A percentile compares a stretch with the other conserved stretches of the same genome.
Evolutionary conservation across 495 filamentous ascomycete genomes (phyloP).

Genomic region (Hypoxylon lenormandii): DNA sequence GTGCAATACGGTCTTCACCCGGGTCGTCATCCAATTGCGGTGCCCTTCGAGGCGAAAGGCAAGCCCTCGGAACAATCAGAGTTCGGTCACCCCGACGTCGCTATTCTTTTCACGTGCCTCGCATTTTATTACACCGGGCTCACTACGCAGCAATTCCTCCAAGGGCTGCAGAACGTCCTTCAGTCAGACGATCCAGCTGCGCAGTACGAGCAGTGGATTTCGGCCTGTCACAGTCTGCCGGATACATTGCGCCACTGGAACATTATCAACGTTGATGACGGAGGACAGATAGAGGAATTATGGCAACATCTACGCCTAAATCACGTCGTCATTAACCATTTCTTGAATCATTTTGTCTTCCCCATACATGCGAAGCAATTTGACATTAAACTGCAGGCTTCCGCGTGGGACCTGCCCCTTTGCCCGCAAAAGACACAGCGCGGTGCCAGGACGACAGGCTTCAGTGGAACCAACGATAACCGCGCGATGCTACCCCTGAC

Average conservation of each 20-base stretch:
- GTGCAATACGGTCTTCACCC: constrained; percentile 61
- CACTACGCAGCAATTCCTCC: constrained; percentile 53
- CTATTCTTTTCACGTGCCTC: constrained; percentile 66
- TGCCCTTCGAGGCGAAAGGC: constrained; percentile 65
- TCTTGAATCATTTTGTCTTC: constrained; percentile 67
- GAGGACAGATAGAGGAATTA: constrained; percentile 58
- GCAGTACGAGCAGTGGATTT: constrained; percentile 63
- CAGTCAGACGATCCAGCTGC: constrained; percentile 65
- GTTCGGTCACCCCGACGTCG: constrained; percentile 68
- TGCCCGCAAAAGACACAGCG: constrained; percentile 28
- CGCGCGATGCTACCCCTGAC: constrained; percentile 62
- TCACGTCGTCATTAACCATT: constrained; percentile 61
- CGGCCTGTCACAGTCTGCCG: constrained; percentile 54
- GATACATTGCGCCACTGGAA: constrained; percentile 58
- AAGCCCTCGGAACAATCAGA: constrained; percentile 64
- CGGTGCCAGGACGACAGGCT: constrained; percentile 61
- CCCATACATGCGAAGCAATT: constrained; percentile 66
- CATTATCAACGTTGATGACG: constrained; percentile 64
- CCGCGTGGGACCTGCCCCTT: constrained; percentile 66
- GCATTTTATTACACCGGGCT: constrained; percentile 66
- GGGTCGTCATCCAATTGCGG: constrained; percentile 59
- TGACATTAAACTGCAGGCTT: constrained; percentile 64
- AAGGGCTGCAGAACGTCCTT: constrained; percentile 56
- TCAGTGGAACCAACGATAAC: constrained; percentile 68
- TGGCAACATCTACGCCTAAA: constrained; percentile 55